Base-by-base conservation (phyloP, 2,329 filamentous ascomycete genomes). In the Mariannaea sp. region DNA sequence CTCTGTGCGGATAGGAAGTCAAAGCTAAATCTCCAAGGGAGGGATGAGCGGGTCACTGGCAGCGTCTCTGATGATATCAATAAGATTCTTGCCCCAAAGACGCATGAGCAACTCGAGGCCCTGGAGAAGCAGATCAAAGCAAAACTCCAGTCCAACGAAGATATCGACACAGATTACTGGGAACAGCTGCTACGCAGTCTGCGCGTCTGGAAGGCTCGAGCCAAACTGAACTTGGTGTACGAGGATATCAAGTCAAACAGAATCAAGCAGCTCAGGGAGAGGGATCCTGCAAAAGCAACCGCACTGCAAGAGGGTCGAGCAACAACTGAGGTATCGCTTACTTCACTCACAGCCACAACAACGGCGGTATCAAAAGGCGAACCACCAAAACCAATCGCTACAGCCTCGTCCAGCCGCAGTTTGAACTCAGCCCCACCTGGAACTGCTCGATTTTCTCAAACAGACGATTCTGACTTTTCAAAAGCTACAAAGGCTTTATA, bases 81-180 rank as follows among this genome's bases (percentile, higher is more conserved):
- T 72, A 87, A 86, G 67, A 85, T 99, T 27, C 79, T 99, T 9
- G 82, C 84, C 3, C 90, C 92, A 7, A 99, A 99, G 75, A 84
- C 86, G 13, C 86, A 90, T 65, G 87, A 91, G 65, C 90, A 97
- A 71, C 79, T 99, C n/a, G 88, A 92, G 68, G 83, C 83, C 14
- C 78, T 99, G 42, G 93, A 99, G 73, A 83, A 80, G 59, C 92
- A 97, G 75, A 94, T 99, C 71, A 86, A 85, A 69, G 78, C 80
- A 13, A 99, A 99, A 75, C 77, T 99, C 41, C 81, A 86, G 46
- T 95, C 91, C 7, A 87, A 96, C 68, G 92, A 97, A 68, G 87
- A 90, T 32, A 93, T 99, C 61, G 94, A 99, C 71, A 91, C 89
- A 2, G 94, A 99, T 73, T 99, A 97, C 71, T 99, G 94, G 94